Percentiles rank a stretch among this genome's conserved stretches.
Evolutionary conservation across 2,329 filamentous ascomycete genomes (phyloP).

Genomic region (Ascochyta viciae-villosae): DNA sequence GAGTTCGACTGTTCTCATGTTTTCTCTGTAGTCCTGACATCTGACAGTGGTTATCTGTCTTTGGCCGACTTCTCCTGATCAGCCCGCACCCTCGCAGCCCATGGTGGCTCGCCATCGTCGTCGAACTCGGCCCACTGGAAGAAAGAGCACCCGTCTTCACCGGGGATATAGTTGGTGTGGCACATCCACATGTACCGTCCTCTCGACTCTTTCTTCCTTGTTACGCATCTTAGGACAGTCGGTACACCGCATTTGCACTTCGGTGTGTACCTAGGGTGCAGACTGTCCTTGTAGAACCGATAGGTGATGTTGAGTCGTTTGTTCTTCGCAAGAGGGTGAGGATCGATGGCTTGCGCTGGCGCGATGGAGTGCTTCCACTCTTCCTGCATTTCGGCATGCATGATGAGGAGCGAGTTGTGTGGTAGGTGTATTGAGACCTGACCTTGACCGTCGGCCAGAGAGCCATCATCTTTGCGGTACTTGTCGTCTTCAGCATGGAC

Average conservation of each 20-base stretch:
- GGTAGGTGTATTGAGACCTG: conserved; percentile 93
- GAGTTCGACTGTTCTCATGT: not conserved
- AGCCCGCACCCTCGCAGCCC: conserved; percentile 47
- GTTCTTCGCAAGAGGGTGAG: conserved; percentile 81
- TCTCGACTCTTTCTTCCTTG: conserved; percentile 75
- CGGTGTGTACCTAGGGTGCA: conserved; percentile 81
- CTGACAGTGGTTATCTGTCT: not conserved
- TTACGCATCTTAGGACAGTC: conserved; percentile 75
- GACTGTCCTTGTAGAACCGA: conserved; percentile 77
- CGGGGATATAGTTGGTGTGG: conserved; percentile 74
- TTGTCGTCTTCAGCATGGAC: conserved; percentile 68
- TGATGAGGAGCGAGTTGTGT: conserved; percentile 90
- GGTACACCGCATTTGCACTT: conserved; percentile 77
- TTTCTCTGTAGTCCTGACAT: not conserved
- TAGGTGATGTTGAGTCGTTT: conserved; percentile 94
- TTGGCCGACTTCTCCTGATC: not conserved
- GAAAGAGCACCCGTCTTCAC: conserved; percentile 57
- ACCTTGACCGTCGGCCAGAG: conserved; percentile 69
- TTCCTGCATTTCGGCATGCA: conserved; percentile 99
- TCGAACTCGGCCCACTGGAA: conserved; percentile 49
- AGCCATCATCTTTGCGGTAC: conserved; percentile 46
- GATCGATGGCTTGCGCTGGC: conserved; percentile 77
- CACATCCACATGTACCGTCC: conserved; percentile 97
- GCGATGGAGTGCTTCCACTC: conserved; percentile 92
- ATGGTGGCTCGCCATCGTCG: conserved; percentile 80